phyloP scores from a whole-genome alignment of 2,329 filamentous ascomycete genomes.

The Neofusicoccum sp. region DNA sequence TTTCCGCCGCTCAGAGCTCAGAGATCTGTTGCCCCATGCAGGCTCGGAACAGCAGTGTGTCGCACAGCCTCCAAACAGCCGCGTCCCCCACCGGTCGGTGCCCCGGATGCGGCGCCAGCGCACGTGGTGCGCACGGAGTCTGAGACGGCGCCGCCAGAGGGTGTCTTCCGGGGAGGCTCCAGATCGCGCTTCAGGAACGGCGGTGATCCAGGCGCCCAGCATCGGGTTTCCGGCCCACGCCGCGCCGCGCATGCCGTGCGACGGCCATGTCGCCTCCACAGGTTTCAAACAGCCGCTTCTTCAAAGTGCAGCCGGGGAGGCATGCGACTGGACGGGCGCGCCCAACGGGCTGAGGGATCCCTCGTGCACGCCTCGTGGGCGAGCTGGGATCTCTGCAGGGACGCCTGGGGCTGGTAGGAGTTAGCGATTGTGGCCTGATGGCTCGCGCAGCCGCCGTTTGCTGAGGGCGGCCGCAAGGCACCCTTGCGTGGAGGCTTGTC shows the following conservation, averaged over 20 bases:
- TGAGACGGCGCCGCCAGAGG: neutral
- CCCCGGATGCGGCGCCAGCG: conserved; percentile 5
- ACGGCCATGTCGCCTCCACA: conserved; percentile 8
- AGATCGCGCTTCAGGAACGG: neutral
- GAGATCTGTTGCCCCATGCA: neutral
- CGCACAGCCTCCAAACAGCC: conserved; percentile 3
- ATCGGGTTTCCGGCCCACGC: neutral
- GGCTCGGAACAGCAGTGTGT: conserved; percentile 1
- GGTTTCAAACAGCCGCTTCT: conserved; percentile 6
- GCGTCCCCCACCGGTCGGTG: conserved; percentile 5
- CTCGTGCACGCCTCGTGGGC: conserved; percentile 10
- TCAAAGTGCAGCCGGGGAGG: neutral
- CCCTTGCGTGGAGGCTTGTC: conserved; percentile 4
- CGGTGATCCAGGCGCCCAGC: neutral
- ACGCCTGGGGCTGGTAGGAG: neutral
- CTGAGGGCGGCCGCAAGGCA: neutral
- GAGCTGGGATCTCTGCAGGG: neutral
- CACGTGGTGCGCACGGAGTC: conserved; percentile 3
- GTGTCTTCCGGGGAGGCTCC: neutral
- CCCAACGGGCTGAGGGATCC: neutral
- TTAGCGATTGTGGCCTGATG: conserved; percentile 6
- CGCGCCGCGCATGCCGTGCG: neutral
- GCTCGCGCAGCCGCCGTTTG: neutral
- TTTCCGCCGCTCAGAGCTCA: neutral
- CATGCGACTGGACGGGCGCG: neutral